Evolutionary conservation across 169 alveolate genomes (phyloP).

Genomic region (Eimeria sp.): DNA sequence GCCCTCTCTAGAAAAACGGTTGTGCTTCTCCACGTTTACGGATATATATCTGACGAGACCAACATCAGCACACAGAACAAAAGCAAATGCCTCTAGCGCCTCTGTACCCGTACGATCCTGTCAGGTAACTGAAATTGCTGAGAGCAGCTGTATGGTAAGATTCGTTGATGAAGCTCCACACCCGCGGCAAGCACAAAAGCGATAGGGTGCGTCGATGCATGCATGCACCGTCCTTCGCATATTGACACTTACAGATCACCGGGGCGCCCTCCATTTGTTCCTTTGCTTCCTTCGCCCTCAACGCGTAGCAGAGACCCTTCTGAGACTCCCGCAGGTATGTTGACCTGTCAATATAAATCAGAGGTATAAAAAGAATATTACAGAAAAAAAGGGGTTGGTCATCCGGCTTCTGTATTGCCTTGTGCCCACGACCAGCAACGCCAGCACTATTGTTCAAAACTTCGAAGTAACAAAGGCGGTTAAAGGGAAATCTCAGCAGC

Average conservation of each 20-base stretch:
- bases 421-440: background rate
- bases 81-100: background rate
- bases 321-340: slow-evolving; percentile 46
- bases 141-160: background rate
- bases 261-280: slow-evolving; percentile 11
- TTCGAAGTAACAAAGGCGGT: background rate
- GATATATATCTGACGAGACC: slow-evolving; percentile 11
- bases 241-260: slow-evolving; percentile 51
- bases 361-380: no score
- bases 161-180: background rate
- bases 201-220: background rate
- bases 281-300: slow-evolving; percentile 63
- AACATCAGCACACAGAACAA: background rate
- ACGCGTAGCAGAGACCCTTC: slow-evolving; percentile 62
- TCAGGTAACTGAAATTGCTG: background rate
- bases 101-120: background rate
- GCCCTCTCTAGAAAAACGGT: slow-evolving; percentile 35
- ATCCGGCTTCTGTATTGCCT: no score
- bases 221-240: background rate
- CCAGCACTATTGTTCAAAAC: background rate
- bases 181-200: background rate
- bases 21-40: slow-evolving; percentile 24
- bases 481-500: background rate
- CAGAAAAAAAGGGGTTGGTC: no score
- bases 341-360: background rate